Conservation (phyloP, 23 red algal genomes). For the Gracilaria gracilis region DNA sequence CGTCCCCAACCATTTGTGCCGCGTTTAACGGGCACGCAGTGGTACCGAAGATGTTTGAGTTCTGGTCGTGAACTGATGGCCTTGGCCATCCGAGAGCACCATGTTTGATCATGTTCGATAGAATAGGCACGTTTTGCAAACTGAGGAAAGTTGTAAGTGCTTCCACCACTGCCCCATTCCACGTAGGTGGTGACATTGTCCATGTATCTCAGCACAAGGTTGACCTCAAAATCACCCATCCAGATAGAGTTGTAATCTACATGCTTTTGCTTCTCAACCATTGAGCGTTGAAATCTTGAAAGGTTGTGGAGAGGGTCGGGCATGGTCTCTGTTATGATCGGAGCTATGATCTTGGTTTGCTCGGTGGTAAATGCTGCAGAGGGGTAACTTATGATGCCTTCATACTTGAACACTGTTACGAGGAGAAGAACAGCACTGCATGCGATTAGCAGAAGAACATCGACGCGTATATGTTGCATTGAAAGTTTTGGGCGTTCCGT, state of each 20-base stretch:
- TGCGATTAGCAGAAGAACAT: neutral
- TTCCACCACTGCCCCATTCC: slow-evolving; percentile 71
- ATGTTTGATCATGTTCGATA: slow-evolving; percentile 57
- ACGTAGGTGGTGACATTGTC: slow-evolving; percentile 14
- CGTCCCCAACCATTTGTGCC: slow-evolving; percentile 67
- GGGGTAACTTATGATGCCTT: neutral
- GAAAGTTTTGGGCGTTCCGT: neutral
- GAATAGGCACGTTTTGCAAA: slow-evolving; percentile 52
- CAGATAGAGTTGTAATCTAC: slow-evolving; percentile 27
- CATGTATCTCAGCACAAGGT: slow-evolving; percentile 53
- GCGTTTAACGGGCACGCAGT: slow-evolving; percentile 34
- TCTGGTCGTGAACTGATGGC: neutral
- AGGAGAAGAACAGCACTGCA: neutral
- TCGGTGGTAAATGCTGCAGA: neutral
- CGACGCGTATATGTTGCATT: neutral
- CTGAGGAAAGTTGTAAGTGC: slow-evolving; percentile 54
- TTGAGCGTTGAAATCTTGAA: too few relatives aligned
- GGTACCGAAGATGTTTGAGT: slow-evolving; percentile 13
- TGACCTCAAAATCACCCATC: slow-evolving; percentile 45
- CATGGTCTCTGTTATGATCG: neutral
- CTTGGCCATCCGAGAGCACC: slow-evolving; percentile 41
- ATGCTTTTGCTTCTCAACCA: neutral
- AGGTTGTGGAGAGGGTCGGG: neutral
- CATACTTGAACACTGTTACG: neutral
- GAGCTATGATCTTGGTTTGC: neutral